Conservation (phyloP, 805 yeast genomes). For the Wickerhamomyces chambardii region DNA sequence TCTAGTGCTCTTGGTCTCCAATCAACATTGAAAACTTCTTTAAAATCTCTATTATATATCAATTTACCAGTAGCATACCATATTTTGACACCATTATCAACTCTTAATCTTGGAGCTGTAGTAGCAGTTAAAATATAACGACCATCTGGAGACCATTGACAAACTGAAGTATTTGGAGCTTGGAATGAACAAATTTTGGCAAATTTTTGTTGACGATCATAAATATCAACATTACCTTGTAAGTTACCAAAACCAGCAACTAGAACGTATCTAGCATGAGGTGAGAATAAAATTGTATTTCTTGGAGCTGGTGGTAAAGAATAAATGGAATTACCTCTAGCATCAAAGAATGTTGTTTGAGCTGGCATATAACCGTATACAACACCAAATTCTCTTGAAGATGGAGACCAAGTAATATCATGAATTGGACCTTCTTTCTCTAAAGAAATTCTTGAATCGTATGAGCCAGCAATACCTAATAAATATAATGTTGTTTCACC, state of each 20-base stretch:
- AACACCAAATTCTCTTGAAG: constrained; percentile 94
- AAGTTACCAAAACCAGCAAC: constrained; percentile 98
- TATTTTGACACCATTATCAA: constrained; percentile 88
- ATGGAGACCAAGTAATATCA: constrained; percentile 96
- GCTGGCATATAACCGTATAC: constrained; percentile 98
- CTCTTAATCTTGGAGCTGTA: constrained; percentile 93
- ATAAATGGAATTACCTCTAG: constrained; percentile 82
- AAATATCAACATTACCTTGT: constrained; percentile 92
- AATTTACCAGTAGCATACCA: constrained; percentile 90
- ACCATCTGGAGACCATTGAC: constrained; percentile 98
- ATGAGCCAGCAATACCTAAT: constrained; percentile 86
- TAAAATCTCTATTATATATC: constrained; percentile 68
- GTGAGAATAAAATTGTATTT: constrained; percentile 86
- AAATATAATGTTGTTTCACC: constrained; percentile 93
- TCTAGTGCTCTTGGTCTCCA: constrained; percentile 61
- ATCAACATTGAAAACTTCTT: constrained; percentile 69
- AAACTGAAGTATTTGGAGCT: constrained; percentile 92
- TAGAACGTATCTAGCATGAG: constrained; percentile 83
- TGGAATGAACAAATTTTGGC: constrained; percentile 71
- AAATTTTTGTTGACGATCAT: constrained; percentile 86
- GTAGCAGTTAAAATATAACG: constrained; percentile 91
- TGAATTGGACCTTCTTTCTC: constrained; percentile 96
- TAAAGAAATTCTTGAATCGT: constrained; percentile 79
- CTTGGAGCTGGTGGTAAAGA: constrained; percentile 81
- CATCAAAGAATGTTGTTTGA: constrained; percentile 87